phyloP scores from a whole-genome alignment of 2,329 filamentous ascomycete species.

The Bertia moriformis region DNA sequence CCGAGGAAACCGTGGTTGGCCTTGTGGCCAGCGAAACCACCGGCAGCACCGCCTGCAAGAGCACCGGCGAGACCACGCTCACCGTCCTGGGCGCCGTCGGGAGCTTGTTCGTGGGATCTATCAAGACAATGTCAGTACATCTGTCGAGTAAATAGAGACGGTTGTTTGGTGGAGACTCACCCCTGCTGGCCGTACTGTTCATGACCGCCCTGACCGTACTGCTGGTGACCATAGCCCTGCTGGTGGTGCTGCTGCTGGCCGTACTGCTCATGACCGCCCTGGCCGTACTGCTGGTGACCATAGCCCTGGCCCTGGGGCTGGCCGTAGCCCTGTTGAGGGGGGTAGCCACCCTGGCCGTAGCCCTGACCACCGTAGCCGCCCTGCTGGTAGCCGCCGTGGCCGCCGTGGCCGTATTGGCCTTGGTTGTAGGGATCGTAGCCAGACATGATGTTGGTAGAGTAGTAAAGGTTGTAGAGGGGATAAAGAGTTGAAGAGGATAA shows the following conservation, averaged over 20 bases:
- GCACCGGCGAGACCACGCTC: conserved; percentile 29
- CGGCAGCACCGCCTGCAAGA: conserved; percentile 26
- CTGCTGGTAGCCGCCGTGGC: neutral
- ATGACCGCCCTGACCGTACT: neutral
- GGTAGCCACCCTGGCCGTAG: neutral
- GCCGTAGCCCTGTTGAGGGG: neutral
- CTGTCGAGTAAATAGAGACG: neutral
- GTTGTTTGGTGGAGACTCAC: neutral
- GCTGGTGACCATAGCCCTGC: neutral
- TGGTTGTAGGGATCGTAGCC: neutral
- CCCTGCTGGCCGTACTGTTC: neutral
- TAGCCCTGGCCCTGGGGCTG: neutral
- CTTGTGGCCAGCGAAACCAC: conserved; percentile 27
- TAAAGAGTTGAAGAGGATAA: neutral
- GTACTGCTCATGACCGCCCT: neutral
- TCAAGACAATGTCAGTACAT: neutral
- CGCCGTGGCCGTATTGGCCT: neutral
- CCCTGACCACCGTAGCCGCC: neutral
- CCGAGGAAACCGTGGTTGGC: conserved; percentile 29
- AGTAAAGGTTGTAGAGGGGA: neutral
- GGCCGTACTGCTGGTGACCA: neutral
- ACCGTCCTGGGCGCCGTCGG: conserved; percentile 4
- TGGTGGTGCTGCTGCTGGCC: neutral
- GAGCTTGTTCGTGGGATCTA: neutral
- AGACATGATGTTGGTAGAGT: neutral